phyloP scores from a whole-genome alignment of 371 early-diverging fungal genomes.

The Massospora cicadina region DNA sequence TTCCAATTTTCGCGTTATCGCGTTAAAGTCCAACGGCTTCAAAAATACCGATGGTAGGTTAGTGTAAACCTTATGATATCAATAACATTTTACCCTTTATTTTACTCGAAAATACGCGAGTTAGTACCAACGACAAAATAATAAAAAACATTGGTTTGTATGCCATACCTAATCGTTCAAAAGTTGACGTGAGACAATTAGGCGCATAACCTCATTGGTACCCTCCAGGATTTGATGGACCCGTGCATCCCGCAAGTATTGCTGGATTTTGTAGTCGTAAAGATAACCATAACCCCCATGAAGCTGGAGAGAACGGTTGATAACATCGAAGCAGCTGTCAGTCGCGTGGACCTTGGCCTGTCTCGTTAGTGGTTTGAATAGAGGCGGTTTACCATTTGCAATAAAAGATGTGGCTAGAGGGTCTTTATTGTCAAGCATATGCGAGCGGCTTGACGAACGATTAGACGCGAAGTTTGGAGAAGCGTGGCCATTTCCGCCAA shows the following conservation, averaged over 20 bases:
- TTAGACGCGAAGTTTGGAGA: constrained; percentile 26
- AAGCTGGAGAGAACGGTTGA: constrained; percentile 24
- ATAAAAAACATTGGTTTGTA: no score
- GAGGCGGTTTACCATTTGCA: constrained; percentile 16
- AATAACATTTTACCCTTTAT: no score
- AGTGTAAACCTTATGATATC: no score
- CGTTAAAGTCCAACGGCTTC: no score
- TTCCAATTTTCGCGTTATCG: no score
- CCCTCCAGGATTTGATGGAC: constrained; percentile 42
- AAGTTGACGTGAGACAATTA: constrained; percentile 25
- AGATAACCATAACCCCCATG: constrained; percentile 44
- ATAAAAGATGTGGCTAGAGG: constrained; percentile 20
- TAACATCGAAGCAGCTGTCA: constrained; percentile 31
- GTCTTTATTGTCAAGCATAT: constrained; percentile 24
- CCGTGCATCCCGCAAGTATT: constrained; percentile 33
- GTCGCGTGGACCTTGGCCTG: constrained; percentile 38
- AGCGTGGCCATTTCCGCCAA: constrained; percentile 37
- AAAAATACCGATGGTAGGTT: no score
- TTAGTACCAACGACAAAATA: no score
- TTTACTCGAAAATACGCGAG: no score
- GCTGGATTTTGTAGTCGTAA: constrained; percentile 40
- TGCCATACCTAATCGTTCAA: constrained; percentile 17
- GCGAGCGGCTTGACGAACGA: constrained; percentile 35
- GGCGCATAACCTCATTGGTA: constrained; percentile 38
- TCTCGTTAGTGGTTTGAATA: constrained; percentile 13